A percentile compares a stretch with the other conserved stretches of the same genome.
phyloP scores from a whole-genome alignment of 257 asterid species.

The Asclepias syriaca region DNA sequence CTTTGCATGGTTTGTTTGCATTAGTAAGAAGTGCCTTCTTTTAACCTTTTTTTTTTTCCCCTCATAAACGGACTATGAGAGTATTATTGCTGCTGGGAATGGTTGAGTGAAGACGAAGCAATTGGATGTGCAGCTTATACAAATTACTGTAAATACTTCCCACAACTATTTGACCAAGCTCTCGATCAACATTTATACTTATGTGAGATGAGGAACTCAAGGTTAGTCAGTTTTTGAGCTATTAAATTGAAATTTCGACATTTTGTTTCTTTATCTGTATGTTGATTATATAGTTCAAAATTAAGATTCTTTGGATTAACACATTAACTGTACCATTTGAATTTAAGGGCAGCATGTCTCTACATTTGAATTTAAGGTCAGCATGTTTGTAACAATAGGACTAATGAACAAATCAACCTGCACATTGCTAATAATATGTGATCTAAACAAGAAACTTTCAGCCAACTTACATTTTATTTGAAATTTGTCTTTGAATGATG shows the following conservation, averaged over 20 bases:
- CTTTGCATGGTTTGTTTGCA: too few species aligned
- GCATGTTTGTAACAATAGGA: neutral
- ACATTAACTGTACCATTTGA: neutral
- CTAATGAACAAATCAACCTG: neutral
- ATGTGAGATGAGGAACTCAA: slow-evolving; percentile 82
- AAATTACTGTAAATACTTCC: slow-evolving; percentile 74
- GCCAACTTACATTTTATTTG: neutral
- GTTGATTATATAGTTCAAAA: neutral
- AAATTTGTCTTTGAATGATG: neutral
- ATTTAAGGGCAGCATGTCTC: neutral
- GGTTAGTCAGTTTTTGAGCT: slow-evolving; percentile 36
- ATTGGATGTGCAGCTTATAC: slow-evolving; percentile 83
- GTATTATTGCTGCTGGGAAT: slow-evolving; percentile 68
- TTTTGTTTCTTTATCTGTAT: neutral
- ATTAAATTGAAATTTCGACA: neutral
- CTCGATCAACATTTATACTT: slow-evolving; percentile 62
- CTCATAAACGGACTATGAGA: slow-evolving; percentile 61
- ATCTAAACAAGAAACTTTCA: too few species aligned
- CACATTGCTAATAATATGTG: neutral
- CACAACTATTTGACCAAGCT: slow-evolving; percentile 70
- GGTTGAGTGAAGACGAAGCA: slow-evolving; percentile 92
- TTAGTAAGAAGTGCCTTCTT: too few species aligned
- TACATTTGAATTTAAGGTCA: too few species aligned
- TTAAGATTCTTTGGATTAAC: neutral
- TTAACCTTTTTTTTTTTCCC: neutral